phyloP scores from a whole-genome alignment of 2,329 filamentous ascomycete species.

The Sclerotinia borealis region DNA sequence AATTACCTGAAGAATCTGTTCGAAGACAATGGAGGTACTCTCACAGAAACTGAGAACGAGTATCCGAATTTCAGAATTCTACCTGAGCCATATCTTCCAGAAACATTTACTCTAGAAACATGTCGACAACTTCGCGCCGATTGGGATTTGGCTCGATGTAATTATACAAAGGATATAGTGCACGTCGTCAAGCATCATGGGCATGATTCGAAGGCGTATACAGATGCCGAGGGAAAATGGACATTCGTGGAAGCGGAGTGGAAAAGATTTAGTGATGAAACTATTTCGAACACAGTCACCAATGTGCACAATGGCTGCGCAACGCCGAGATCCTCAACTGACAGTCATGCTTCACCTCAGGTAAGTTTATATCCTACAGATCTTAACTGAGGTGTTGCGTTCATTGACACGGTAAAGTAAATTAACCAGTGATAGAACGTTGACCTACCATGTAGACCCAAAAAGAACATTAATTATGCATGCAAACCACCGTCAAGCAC shows the following conservation, averaged over 20 bases:
- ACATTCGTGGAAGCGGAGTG: neutral
- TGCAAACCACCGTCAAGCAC: neutral
- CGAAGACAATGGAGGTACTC: slow-evolving; percentile 4
- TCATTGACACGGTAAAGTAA: neutral
- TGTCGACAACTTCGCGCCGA: slow-evolving; percentile 1
- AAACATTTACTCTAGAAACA: neutral
- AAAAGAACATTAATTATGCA: neutral
- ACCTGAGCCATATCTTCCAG: neutral
- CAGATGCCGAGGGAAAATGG: neutral
- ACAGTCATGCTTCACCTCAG: neutral
- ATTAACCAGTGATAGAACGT: neutral
- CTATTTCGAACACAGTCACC: neutral
- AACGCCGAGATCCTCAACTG: no score
- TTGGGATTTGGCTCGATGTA: slow-evolving; percentile 1
- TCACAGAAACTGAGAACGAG: neutral
- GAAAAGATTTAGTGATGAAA: neutral
- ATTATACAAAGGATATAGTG: neutral
- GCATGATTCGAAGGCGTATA: neutral
- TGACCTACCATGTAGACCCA: neutral
- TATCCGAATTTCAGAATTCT: neutral
- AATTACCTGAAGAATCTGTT: slow-evolving; percentile 7
- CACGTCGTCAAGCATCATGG: neutral
- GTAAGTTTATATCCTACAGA: neutral
- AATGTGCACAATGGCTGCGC: neutral
- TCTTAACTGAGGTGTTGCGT: neutral